Evolutionary conservation across 139 green algal species (phyloP), one percentile per base, ranked within the genome.

Genomic region (Bryopsis sp.): DNA sequence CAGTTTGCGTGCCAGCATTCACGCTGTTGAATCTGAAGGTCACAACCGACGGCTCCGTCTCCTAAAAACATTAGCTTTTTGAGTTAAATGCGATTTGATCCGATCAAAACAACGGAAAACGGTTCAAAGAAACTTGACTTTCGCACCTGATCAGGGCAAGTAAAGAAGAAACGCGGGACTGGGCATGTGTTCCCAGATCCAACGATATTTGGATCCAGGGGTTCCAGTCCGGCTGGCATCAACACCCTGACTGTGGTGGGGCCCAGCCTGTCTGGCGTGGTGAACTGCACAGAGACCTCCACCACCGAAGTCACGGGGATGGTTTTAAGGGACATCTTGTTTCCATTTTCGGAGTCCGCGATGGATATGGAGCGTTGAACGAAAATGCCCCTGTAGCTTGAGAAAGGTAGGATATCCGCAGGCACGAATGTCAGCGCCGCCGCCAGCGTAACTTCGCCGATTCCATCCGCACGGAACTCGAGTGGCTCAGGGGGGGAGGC

Each of bases 141-240:
- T n/a, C n/a, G n/a, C n/a, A n/a, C n/a, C n/a, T n/a, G n/a, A n/a
- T n/a, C n/a, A n/a, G n/a, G n/a, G n/a, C n/a, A n/a, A n/a, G 33
- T 24, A 29, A 29, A 28, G 15, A 5, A 19, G 58, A 65, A 39
- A 39, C n/a, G n/a, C n/a, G n/a, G n/a, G n/a, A n/a, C n/a, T n/a
- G n/a, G n/a, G n/a, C n/a, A n/a, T n/a, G n/a, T n/a, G n/a, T n/a
- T n/a, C n/a, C 31, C 19, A 26, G 73, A 61, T 3, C 24, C 48
- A 5, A 8, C 33, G 1, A 85, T 39, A 43, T 79, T 80, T 2
- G 80, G 79, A 67, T 89, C 81, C 4, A 87, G 19, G 15, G 84
- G 82, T 47, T 90, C 84, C 63, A 90, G 74, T 2, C 84, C 84
- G 0, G 54, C 84, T 2, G 82, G 79, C 71, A 83, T 79, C 47